Percentiles rank a stretch among this genome's conserved stretches.
Evolutionary conservation across 306 rosid species (phyloP).

Genomic region (Dryas alaskensis): DNA sequence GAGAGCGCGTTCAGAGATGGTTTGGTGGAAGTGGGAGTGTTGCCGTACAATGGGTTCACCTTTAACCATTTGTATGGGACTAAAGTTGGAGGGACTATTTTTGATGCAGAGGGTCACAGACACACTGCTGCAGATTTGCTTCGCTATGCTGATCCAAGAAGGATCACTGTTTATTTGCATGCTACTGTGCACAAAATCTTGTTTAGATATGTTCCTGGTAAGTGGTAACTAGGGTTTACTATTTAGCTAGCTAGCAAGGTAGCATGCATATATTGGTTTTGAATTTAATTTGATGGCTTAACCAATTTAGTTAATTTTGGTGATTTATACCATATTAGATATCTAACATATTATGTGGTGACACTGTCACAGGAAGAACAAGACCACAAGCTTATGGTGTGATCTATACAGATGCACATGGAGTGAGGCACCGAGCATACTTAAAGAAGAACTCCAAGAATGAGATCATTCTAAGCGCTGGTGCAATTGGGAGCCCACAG

Average conservation of each 20-base stretch:
- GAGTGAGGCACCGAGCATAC: conserved; percentile 46
- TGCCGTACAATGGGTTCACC: conserved; percentile 60
- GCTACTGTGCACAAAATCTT: conserved; percentile 60
- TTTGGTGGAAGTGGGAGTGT: conserved; percentile 54
- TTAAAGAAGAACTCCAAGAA: conserved; percentile 26
- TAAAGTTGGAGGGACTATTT: conserved; percentile 68
- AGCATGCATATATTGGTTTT: background rate
- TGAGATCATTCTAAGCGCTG: conserved; percentile 64
- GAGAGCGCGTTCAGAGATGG: conserved; percentile 62
- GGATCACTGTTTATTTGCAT: conserved; percentile 56
- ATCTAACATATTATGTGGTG: background rate
- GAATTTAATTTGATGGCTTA: too few relatives aligned
- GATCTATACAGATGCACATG: conserved; percentile 52
- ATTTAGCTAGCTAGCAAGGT: too few relatives aligned
- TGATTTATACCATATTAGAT: background rate
- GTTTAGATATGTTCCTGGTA: conserved; percentile 43
- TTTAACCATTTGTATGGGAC: conserved; percentile 61
- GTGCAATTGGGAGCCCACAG: conserved; percentile 80
- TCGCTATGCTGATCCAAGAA: conserved; percentile 49
- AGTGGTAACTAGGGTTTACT: background rate
- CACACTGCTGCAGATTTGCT: conserved; percentile 82
- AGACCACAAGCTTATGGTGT: conserved; percentile 71
- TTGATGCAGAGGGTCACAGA: conserved; percentile 52
- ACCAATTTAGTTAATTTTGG: background rate
- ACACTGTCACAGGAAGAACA: conserved; percentile 26